phyloP scores from a whole-genome alignment of 2,329 filamentous ascomycete genomes.

The Pseudofabraea citricarpa region DNA sequence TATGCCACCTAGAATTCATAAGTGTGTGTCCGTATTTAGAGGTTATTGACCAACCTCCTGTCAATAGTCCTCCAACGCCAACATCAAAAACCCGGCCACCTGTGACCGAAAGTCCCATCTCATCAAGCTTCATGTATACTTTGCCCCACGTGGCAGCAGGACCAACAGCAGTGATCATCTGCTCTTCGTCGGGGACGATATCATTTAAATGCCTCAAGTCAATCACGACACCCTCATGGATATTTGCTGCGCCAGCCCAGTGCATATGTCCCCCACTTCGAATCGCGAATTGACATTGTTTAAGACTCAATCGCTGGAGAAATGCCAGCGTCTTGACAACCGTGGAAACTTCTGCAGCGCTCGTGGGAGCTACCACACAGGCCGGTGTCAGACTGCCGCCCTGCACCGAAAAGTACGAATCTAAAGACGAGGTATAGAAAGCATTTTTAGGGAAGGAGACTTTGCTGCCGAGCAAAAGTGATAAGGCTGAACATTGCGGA shows the following conservation, averaged over 20 bases:
- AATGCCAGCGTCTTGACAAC: conserved; percentile 6
- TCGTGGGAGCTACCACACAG: conserved; percentile 22
- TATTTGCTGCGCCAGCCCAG: conserved; percentile 43
- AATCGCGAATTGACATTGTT: conserved; percentile 42
- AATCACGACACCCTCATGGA: conserved; percentile 41
- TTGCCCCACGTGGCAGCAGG: conserved; percentile 31
- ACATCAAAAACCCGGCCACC: conserved; percentile 31
- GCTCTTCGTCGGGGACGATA: conserved; percentile 14
- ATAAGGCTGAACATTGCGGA: conserved; percentile 2
- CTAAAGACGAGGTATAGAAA: conserved; percentile 2
- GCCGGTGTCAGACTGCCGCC: conserved; percentile 17
- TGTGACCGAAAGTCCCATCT: conserved; percentile 24
- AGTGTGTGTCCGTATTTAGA: background rate
- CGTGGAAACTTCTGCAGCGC: conserved; percentile 19
- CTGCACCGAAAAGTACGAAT: conserved; percentile 12
- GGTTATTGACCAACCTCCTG: conserved; percentile 22
- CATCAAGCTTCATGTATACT: conserved; percentile 30
- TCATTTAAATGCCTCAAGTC: conserved; percentile 30
- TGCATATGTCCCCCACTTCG: conserved; percentile 53
- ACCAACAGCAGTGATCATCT: conserved; percentile 26
- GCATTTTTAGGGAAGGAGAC: conserved; percentile 3
- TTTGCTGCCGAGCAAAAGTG: conserved; percentile 3
- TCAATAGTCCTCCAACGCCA: conserved; percentile 32
- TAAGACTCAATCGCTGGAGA: background rate
- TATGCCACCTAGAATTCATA: conserved; percentile 4